Base-by-base conservation (phyloP, 805 yeast species). In the Yarrowia hollandica region DNA sequence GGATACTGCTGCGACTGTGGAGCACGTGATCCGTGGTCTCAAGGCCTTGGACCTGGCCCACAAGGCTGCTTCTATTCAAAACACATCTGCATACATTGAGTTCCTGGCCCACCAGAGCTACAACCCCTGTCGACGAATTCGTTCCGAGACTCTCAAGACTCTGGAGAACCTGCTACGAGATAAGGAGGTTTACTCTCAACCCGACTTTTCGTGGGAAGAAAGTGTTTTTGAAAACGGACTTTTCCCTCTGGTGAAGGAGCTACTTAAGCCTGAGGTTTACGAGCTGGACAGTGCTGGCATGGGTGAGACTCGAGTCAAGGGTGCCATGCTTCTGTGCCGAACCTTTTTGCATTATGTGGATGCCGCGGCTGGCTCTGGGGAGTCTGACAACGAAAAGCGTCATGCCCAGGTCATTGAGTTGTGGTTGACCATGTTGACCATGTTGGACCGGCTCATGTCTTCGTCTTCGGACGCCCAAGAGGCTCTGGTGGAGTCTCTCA, bases 31-130 rank as follows among this genome's bases (percentile, higher is more conserved):
- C 19, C 44, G 44, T 18, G 58, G 58, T 25, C 58, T 52, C 7
- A 6, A 35, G 58, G 58, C 58, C 6, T 44, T 52, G 10, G 26
- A 18, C 9, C 34, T 52, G 4, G 44, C 44, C 10, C 58, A 35
- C 33, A 34, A 50, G 44, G 35, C 44, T 8, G 38, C 55, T 1
- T 21, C 39, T 12, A 22, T 30, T 1, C 54, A 21, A 5, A 7
- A 52, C 44, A 35, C 44, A 4, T 4, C 58, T 63, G 86, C 96
- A 1, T 75, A 88, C 62, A 76, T 87, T 25, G 92, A 89, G 68
- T 95, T 95, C 0, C 76, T 90, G 58, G 90, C 94, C 0, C 92
- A 87, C 66, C 97, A 91, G 69, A 88, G 96, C 69, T 79, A 86
- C 68, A 90, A 90, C 66, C 96, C 96, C 16, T 88, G 96, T 69